Conservation (phyloP, 768 basidiomycete species). For the Trametes meyenii region DNA sequence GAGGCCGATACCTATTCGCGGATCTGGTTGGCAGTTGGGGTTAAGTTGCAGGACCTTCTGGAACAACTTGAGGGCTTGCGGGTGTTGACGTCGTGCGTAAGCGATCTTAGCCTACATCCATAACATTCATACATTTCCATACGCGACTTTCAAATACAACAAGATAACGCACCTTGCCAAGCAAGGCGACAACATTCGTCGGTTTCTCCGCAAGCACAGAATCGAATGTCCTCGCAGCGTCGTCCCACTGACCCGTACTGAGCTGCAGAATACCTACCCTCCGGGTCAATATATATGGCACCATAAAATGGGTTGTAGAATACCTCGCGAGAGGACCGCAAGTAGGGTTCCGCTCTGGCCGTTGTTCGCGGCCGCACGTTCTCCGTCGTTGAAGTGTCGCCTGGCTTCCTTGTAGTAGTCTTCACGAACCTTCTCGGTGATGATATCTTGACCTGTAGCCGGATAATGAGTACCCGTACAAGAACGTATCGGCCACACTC, state of each 20-base stretch:
- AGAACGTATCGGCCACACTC: conserved; percentile 36
- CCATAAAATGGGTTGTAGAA: conserved; percentile 15
- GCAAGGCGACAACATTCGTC: conserved; percentile 83
- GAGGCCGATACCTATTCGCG: conserved; percentile 92
- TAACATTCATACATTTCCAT: neutral
- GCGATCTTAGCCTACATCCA: conserved; percentile 70
- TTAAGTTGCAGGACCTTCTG: conserved; percentile 81
- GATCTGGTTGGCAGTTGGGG: conserved; percentile 86
- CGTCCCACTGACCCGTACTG: conserved; percentile 77
- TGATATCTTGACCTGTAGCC: conserved; percentile 61
- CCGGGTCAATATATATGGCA: neutral
- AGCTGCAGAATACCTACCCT: conserved; percentile 77
- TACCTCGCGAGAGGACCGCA: conserved; percentile 67
- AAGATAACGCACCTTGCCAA: conserved; percentile 68
- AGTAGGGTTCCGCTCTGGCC: conserved; percentile 59
- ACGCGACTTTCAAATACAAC: neutral
- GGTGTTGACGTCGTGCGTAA: conserved; percentile 76
- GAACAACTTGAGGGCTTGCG: conserved; percentile 81
- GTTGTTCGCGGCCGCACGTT: conserved; percentile 56
- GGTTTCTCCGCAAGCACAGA: conserved; percentile 76
- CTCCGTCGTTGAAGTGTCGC: conserved; percentile 61
- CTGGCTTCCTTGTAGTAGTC: conserved; percentile 73
- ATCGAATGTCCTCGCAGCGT: conserved; percentile 82
- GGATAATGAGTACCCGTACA: neutral
- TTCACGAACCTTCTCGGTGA: conserved; percentile 65